Percentiles rank a stretch among this genome's conserved stretches.
Conservation (phyloP, 179 eudicot species). For the Spergularia azorica region DNA sequence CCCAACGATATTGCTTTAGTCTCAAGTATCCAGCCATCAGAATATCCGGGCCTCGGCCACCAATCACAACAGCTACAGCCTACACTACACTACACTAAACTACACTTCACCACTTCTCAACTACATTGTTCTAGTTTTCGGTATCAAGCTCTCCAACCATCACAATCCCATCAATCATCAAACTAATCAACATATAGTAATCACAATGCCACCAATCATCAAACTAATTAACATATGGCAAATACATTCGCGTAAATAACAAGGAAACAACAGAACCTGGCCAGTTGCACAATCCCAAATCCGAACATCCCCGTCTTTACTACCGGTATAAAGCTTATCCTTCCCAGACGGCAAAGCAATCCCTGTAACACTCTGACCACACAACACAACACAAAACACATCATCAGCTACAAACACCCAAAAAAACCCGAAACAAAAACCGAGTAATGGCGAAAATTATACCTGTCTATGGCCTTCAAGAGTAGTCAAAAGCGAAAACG, state of each 20-base stretch:
- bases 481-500: slow-evolving; percentile 60
- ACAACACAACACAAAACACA: too few species aligned
- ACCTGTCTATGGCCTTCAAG: slow-evolving; percentile 95
- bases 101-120: too few species aligned
- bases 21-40: not conserved
- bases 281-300: slow-evolving; percentile 98
- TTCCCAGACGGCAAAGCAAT: slow-evolving; percentile 83
- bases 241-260: not conserved
- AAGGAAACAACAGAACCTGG: slow-evolving; percentile 47
- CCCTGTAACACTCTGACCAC: slow-evolving; percentile 73
- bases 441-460: not conserved
- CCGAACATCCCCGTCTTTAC: slow-evolving; percentile 82
- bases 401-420: slow-evolving; percentile 14
- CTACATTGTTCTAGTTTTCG: too few species aligned
- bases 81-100: too few species aligned
- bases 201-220: not conserved
- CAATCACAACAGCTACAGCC: too few species aligned
- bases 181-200: too few species aligned
- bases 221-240: not conserved
- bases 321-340: slow-evolving; percentile 88
- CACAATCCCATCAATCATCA: too few species aligned
- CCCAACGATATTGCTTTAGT: not conserved
- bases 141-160: too few species aligned
- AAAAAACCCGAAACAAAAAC: not conserved
- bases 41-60: not conserved